These are phyloP conservation scores for Tetraselmis chui DNA, from an alignment of 139 green algal genomes.

Conservation along the genomic window DNA sequence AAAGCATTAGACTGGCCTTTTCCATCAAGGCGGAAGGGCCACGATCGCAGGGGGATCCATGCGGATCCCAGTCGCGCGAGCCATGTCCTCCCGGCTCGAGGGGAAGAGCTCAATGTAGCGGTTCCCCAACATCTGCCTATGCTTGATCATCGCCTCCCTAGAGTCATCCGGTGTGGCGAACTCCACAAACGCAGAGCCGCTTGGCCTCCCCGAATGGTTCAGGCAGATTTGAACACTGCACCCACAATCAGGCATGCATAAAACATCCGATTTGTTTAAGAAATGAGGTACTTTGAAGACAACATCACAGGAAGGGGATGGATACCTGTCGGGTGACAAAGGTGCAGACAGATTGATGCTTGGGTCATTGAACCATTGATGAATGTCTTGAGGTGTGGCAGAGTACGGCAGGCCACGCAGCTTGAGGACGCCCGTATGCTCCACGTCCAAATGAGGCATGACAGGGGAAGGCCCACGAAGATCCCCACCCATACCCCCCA, in stretches of 20 bases:
- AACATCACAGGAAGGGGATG: no score
- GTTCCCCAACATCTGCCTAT: conserved; percentile 75
- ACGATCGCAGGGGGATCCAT: no score
- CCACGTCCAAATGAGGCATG: conserved; percentile 8
- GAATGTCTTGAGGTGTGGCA: conserved; percentile 63
- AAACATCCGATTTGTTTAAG: no score
- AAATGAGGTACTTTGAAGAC: no score
- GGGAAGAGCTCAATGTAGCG: conserved; percentile 84
- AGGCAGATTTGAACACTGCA: conserved; percentile 61
- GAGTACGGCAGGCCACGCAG: conserved; percentile 78
- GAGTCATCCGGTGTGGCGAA: conserved; percentile 57
- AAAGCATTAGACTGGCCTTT: no score
- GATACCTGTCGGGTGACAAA: conserved; percentile 28
- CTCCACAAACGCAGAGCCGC: conserved; percentile 70
- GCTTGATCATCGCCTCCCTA: conserved; percentile 53
- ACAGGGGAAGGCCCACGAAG: conserved; percentile 15
- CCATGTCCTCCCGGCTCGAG: conserved; percentile 43
- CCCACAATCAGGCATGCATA: no score
- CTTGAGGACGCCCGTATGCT: conserved; percentile 56
- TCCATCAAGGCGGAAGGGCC: no score
- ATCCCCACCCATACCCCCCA: conserved; percentile 10
- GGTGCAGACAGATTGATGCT: conserved; percentile 21
- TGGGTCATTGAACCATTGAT: conserved; percentile 72
- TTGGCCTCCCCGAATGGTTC: conserved; percentile 49
- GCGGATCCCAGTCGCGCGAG: background rate